Evolutionary conservation across 352 stramenopile species (phyloP), one percentile per base, ranked within the genome.

Genomic region (Phytophthora uliginosa): DNA sequence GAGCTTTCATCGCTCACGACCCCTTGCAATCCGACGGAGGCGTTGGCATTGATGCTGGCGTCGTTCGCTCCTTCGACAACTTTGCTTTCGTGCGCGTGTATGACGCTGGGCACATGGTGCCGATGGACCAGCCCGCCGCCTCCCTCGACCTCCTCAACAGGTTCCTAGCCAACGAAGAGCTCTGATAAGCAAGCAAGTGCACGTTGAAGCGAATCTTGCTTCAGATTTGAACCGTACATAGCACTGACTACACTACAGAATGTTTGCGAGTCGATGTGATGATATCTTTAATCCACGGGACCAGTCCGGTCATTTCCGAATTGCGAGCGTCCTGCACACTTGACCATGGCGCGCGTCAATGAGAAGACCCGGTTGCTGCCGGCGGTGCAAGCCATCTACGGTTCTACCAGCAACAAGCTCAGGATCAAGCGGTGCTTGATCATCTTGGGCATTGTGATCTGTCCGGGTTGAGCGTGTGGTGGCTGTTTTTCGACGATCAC

Each of bases 91-190:
- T 91, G 17, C 76, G 82, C 51, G 50, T 91, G 20, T 86, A 77
- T 57, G 79, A 88, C 22, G 79, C 82, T 6, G 79, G 82, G 15
- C 83, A 91, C 69, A 86, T 88, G 79, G 83, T 86, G 24, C 76
- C 81, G 5, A 83, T 69, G 22, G 75, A 87, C 20, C 78, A 89
- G 33, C 82, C 82, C n/a, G 70, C 60, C 7, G 78, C 70, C 22
- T 69, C 78, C 15, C 64, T 86, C 33, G 72, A 81, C 33, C 74
- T 90, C 66, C 77, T 90, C 55, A 78, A 81, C 48, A 73, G 66
- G 18, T 90, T 90, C 76, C 86, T 91, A 40, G 74, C 76, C 57
- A 85, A 91, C 62, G 66, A 65, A 57, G 56, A 53, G 40, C 40
- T 48, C 40, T 48, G 40, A 48, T 20, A 22, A 48, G 34, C 34